Conservation (phyloP, 768 basidiomycete species). For the Leccinum obscurum region DNA sequence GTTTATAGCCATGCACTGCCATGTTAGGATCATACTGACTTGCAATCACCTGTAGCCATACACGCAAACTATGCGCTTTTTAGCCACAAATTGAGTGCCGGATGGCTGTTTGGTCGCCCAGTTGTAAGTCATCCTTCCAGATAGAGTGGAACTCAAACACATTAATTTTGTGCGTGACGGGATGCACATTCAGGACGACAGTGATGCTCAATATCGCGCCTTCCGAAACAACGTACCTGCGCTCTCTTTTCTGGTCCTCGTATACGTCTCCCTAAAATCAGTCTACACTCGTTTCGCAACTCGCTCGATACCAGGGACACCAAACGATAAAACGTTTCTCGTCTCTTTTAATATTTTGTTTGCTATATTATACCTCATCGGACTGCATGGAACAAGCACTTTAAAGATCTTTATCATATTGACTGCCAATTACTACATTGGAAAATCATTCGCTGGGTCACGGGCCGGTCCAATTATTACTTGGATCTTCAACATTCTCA, state of each 20-base stretch:
- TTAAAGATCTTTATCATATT: conserved; percentile 80
- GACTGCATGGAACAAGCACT: conserved; percentile 78
- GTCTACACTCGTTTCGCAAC: conserved; percentile 40
- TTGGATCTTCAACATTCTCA: conserved; percentile 74
- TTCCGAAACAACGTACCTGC: conserved; percentile 81
- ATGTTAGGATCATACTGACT: conserved; percentile 4
- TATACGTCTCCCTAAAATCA: conserved; percentile 59
- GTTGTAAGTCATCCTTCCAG: conserved; percentile 56
- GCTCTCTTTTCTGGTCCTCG: conserved; percentile 46
- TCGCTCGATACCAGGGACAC: conserved; percentile 25
- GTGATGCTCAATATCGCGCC: conserved; percentile 86
- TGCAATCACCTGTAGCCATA: conserved; percentile 44
- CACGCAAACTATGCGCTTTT: conserved; percentile 76
- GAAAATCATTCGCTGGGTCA: conserved; percentile 44
- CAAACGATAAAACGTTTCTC: conserved; percentile 36
- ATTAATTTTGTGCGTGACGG: not conserved
- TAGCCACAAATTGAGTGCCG: conserved; percentile 53
- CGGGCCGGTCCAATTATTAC: conserved; percentile 53
- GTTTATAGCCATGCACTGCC: conserved; percentile 31
- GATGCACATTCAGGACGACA: conserved; percentile 70
- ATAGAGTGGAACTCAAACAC: not conserved
- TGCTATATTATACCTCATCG: conserved; percentile 62
- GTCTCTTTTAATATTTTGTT: conserved; percentile 62
- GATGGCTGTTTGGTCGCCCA: conserved; percentile 81
- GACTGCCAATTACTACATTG: conserved; percentile 64